phyloP scores from a whole-genome alignment of 805 yeast genomes.

The Suhomyces kilbournensis region DNA sequence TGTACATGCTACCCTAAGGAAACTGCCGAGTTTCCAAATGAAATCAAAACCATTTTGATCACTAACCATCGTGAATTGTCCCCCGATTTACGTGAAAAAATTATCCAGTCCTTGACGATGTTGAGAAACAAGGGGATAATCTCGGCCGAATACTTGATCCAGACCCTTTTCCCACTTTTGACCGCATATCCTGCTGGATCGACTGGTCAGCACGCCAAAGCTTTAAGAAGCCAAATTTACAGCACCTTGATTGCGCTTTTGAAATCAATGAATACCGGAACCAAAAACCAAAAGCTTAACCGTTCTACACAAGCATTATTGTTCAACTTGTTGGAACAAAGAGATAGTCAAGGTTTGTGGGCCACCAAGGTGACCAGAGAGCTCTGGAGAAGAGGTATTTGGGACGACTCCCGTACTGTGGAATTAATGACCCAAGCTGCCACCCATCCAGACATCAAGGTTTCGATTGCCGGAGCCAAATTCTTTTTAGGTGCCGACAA shows the following conservation, averaged over 20 bases:
- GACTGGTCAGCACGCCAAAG: constrained; percentile 67
- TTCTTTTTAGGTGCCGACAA: constrained; percentile 95
- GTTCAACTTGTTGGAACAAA: constrained; percentile 80
- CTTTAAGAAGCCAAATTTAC: constrained; percentile 79
- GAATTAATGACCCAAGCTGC: constrained; percentile 97
- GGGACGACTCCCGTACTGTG: constrained; percentile 98
- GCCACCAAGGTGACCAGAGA: constrained; percentile 94
- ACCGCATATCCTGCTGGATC: constrained; percentile 55
- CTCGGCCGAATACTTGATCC: constrained; percentile 75
- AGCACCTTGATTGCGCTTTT: constrained; percentile 72
- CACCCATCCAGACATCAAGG: constrained; percentile 79
- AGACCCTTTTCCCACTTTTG: constrained; percentile 83
- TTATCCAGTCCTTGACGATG: constrained; percentile 86
- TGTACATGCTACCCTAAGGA: constrained; percentile 87
- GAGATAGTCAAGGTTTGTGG: constrained; percentile 83
- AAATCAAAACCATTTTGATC: constrained; percentile 62
- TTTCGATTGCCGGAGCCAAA: constrained; percentile 82
- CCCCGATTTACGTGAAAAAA: constrained; percentile 86
- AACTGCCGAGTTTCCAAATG: constrained; percentile 80
- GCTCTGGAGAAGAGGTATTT: constrained; percentile 94
- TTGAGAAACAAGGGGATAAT: constrained; percentile 81
- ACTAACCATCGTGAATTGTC: constrained; percentile 79
- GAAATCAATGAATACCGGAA: constrained; percentile 81
- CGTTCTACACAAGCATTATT: constrained; percentile 88
- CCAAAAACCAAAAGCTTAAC: constrained; percentile 86